phyloP scores from a whole-genome alignment of 2,329 filamentous ascomycete genomes.

The Pleochaeta shiraiana region DNA sequence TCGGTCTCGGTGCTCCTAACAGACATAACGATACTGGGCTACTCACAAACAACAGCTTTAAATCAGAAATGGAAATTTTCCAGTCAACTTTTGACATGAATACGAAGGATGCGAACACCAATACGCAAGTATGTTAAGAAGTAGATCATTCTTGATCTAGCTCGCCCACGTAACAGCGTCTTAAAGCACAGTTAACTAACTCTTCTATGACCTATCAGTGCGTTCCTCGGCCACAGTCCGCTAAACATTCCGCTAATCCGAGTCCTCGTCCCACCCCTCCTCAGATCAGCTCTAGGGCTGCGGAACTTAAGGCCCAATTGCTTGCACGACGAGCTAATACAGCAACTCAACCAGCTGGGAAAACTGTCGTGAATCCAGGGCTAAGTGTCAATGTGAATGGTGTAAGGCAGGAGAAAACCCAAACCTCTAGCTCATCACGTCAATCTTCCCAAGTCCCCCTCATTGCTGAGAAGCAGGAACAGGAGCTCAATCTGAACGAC shows the following conservation, averaged over 20 bases:
- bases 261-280: slow-evolving; percentile 10
- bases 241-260: slow-evolving; percentile 3
- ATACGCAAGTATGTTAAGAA: slow-evolving; percentile 12
- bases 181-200: neutral
- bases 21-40: slow-evolving; percentile 7
- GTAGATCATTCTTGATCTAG: neutral
- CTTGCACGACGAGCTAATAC: slow-evolving; percentile 12
- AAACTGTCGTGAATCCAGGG: slow-evolving; percentile 6
- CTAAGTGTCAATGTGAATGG: slow-evolving; percentile 4
- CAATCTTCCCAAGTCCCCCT: slow-evolving; percentile 10
- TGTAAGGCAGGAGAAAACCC: slow-evolving; percentile 3
- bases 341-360: slow-evolving; percentile 10
- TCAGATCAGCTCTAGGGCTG: slow-evolving; percentile 15
- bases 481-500: slow-evolving; percentile 12
- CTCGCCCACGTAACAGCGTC: neutral
- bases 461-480: slow-evolving; percentile 9
- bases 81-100: slow-evolving; percentile 12
- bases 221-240: neutral
- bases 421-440: slow-evolving; percentile 7
- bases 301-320: slow-evolving; percentile 17
- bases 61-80: slow-evolving; percentile 10
- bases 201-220: neutral
- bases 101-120: slow-evolving; percentile 7
- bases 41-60: slow-evolving; percentile 8
- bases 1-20: neutral